Evolutionary conservation across 75 land plant genomes (phyloP), one percentile per base, ranked within the genome.

Genomic region (Pinus tabuliformis): DNA sequence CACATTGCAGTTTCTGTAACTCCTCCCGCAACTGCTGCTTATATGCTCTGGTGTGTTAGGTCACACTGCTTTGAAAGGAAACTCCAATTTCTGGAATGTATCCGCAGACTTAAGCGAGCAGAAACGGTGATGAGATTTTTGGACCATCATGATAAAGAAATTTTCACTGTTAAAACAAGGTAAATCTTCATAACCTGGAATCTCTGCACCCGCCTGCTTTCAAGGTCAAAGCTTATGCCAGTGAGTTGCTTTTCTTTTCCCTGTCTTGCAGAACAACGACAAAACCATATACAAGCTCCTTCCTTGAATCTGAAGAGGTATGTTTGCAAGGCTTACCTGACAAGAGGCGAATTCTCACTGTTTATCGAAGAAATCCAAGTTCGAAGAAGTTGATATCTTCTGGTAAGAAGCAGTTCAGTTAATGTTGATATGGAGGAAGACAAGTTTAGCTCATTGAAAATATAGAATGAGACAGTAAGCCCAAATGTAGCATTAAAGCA

Each of bases 111-210:
- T 70, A 76, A 81, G 63, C 80, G 57, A 56, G 56, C 78, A 13
- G 83, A 73, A 49, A 74, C 56, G 26, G 76, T 78, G 81, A 81
- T 81, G 16, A 77, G 60, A 49, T 83, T 88, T 17, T n/a, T 86
- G 68, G 90, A 91, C 80, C 77, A 77, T 24, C 56, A 56, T 56
- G 83, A 83, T 8, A 80, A 59, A 72, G 83, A 82, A 37, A 62
- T 89, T 68, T 78, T 84, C 20, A 82, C 45, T 62, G 73, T 89
- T 33, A 85, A 89, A 72, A 88, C 80, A 73, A 91, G 93, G 93
- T 88, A 61, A 60, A 59, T 20, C 17, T 57, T 39, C 26, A 1
- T 9, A 56, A 20, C 3, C n/a, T 9, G 20, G 36, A 68, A 68
- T 20, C 9, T 42, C 6, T 68, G 45, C n/a, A 39, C 52, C 3